Evolutionary conservation across 2,329 filamentous ascomycete species (phyloP), one percentile per base, ranked within the genome.

Genomic region (Trichoderma breve): DNA sequence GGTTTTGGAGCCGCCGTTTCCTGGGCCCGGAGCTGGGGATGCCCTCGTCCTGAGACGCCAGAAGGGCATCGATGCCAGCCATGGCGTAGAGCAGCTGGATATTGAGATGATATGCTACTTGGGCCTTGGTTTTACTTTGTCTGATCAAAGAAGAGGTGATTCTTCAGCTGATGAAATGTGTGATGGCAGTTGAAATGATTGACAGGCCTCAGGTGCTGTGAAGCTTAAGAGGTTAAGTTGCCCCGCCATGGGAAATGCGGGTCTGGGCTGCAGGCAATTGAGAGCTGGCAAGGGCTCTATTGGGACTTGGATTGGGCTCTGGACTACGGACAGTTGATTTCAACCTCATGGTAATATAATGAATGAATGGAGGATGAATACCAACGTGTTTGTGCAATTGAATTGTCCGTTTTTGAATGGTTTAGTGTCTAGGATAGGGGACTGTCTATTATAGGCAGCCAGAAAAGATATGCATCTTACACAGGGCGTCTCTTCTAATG

Each of bases 1-100:
- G 85, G 81, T 87, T 85, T 81, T 86, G 79, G 21, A 70, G 53
- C 14, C 60, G 64, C 4, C 74, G 75, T 11, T 70, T 69, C 66
- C 53, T 32, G 30, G 43, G 18, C 15, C 73, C 75, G 70, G 68
- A 24, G 62, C 58, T 53, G 58, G 64, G 57, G 26, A 68, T 74
- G 36, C 71, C 74, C 32, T 75, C 73, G n/a, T 76, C 74, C 73
- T 80, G 76, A 58, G 74, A 74, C 28, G 76, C 72, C n/a, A 83
- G 76, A 71, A 83, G 77, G 64, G 73, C 76, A 63, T 83, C 80
- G 73, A 83, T 82, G 58, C 77, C 77, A 71, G 75, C 71, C 82
- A 83, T 71, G 68, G 60, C 60, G 11, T 15, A 30, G 43, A 32
- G 32, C 7, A 28, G 47, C 43, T 53, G 60, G 12, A 30, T 3